Evolutionary conservation across 495 filamentous ascomycete species (phyloP), one percentile per base, ranked within the genome.

Genomic region (Cenococcum geophilum): DNA sequence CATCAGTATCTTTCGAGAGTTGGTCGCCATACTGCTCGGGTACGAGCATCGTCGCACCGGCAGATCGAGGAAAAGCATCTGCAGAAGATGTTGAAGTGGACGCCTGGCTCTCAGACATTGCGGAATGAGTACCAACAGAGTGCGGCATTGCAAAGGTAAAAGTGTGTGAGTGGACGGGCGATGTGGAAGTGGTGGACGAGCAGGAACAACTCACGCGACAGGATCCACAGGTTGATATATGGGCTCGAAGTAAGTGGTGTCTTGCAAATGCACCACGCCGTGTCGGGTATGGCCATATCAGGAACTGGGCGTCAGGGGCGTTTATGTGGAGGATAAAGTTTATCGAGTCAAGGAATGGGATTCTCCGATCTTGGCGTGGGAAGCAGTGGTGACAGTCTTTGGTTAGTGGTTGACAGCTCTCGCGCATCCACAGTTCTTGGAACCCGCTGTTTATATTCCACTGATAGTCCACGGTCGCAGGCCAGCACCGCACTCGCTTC

Each of bases 31-130:
- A 21, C 49, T 55, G 8, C 6, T 68, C 66, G 58, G 62, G 62
- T 25, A 50, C 66, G 56, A 62, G 54, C 59, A 68, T 47, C 16
- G 62, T 57, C 50, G 62, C 51, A 11, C 66, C 66, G 5, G 66
- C 66, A 36, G 54, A 47, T 23, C 55, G 53, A 21, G 66, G 66
- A 49, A 68, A 68, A 14, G 37, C 53, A 42, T 55, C 59, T 58
- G 66, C 55, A 5, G 66, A 65, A 51, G 20, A 59, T 49, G 58
- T 61, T 22, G 64, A 67, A 4, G 53, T 55, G 23, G 62, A 64
- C 9, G 62, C 23, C 49, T 23, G 21, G 22, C 25, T 9, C 14
- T 52, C 49, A 25, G 49, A 52, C 49, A 52, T 52, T 23, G 49
- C 49, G 21, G 25, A 25, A 18, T 23, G 25, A 32, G 49, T 52